Percentiles rank a stretch among this genome's conserved stretches.
These are phyloP conservation scores for Aspergillus sp. DNA, from an alignment of 2,329 filamentous ascomycete genomes.

Conservation along the genomic window DNA sequence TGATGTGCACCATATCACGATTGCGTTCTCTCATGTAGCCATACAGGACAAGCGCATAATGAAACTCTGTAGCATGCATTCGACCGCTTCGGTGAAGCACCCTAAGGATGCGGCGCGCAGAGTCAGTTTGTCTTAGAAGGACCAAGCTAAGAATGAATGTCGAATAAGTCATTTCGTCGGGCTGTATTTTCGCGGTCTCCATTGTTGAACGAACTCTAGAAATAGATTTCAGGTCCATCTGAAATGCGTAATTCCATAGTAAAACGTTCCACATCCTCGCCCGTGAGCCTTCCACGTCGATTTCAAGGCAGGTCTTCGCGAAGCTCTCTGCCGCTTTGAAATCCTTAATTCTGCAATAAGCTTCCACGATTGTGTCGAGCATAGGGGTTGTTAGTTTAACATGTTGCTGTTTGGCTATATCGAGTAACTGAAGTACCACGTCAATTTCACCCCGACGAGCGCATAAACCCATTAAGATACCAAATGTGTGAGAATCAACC, in stretches of 20 bases:
- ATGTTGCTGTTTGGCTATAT: slow-evolving; percentile 56
- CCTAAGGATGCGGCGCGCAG: slow-evolving; percentile 54
- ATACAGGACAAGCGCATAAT: slow-evolving; percentile 49
- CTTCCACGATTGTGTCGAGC: slow-evolving; percentile 65
- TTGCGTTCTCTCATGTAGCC: slow-evolving; percentile 51
- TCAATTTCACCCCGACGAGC: slow-evolving; percentile 72
- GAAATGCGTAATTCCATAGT: slow-evolving; percentile 66
- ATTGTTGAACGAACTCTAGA: slow-evolving; percentile 58
- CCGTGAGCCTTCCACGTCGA: slow-evolving; percentile 52
- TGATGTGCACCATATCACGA: slow-evolving; percentile 51
- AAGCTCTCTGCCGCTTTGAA: slow-evolving; percentile 59
- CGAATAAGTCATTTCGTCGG: slow-evolving; percentile 60
- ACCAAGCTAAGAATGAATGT: slow-evolving; percentile 61
- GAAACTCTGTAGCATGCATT: slow-evolving; percentile 43
- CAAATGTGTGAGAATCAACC: slow-evolving; percentile 67
- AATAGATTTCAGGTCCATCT: slow-evolving; percentile 57
- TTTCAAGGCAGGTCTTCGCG: slow-evolving; percentile 56
- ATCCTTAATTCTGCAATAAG: slow-evolving; percentile 61
- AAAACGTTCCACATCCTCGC: slow-evolving; percentile 77
- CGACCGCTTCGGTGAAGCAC: slow-evolving; percentile 38
- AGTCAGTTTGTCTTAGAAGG: slow-evolving; percentile 53
- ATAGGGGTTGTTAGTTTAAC: slow-evolving; percentile 58
- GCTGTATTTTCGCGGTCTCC: slow-evolving; percentile 50
- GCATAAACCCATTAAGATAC: slow-evolving; percentile 71
- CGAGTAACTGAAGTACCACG: slow-evolving; percentile 64